A percentile compares a stretch with the other conserved stretches of the same genome.
These are phyloP conservation scores for Chenopodium formosanum DNA, from an alignment of 148 eudicot genomes.

Conservation along the genomic window DNA sequence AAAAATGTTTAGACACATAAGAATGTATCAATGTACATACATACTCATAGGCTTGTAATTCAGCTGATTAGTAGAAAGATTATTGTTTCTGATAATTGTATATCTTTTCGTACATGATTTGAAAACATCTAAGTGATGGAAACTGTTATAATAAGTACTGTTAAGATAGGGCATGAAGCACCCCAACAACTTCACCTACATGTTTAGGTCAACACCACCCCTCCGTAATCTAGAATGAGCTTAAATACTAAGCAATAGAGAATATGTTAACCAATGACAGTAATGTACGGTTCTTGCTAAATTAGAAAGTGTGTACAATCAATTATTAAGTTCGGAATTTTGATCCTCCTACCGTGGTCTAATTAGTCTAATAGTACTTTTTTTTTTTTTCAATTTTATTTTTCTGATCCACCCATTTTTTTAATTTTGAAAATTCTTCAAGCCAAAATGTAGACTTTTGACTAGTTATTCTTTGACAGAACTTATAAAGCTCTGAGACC, in stretches of 20 bases:
- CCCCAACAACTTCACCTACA: neutral
- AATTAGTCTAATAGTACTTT: no score
- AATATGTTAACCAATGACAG: neutral
- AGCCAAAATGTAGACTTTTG: slow-evolving; percentile 13
- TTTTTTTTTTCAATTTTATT: neutral
- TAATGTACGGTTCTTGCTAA: neutral
- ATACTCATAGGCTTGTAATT: neutral
- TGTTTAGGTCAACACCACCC: slow-evolving; percentile 14
- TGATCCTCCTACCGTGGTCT: neutral
- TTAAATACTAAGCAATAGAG: neutral
- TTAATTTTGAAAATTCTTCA: slow-evolving; percentile 12
- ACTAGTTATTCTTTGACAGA: neutral
- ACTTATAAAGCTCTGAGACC: slow-evolving; percentile 14
- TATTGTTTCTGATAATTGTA: neutral
- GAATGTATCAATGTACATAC: neutral
- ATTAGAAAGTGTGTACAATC: neutral
- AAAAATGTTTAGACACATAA: neutral
- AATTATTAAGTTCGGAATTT: neutral
- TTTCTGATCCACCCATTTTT: slow-evolving; percentile 11
- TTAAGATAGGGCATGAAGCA: slow-evolving; percentile 9
- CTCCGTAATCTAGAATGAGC: neutral
- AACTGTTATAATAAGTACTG: neutral
- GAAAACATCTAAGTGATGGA: neutral
- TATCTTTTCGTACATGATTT: neutral
- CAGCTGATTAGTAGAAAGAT: neutral